Base-by-base conservation (phyloP, 2,329 filamentous ascomycete species). In the Fusarium burgessii region DNA sequence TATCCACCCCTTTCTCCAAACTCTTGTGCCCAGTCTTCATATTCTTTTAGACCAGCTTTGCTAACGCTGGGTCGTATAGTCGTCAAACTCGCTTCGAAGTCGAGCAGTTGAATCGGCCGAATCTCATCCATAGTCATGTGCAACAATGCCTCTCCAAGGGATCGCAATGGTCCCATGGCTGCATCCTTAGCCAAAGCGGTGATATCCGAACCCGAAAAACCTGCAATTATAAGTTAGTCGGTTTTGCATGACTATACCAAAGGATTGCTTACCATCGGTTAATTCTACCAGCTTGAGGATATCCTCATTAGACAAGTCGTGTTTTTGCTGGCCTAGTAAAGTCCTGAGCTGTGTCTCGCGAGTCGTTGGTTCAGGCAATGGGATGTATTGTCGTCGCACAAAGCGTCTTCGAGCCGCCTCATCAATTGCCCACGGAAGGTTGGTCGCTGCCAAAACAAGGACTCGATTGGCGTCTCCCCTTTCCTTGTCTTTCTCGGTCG, bases 141-240 rank as follows among this genome's bases (percentile, higher is more conserved):
- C 36, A 99, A 85, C 33, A 99, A 84, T 42, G 92, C 93, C 79
- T 98, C 96, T 29, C 96, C 96, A 5, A 98, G 85, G 57, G 94
- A 95, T 35, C 96, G 89, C 15, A 99, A 84, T 1, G 96, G 96
- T 0, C 96, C 95, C 96, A 99, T 99, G 5, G 96, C 96, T 12
- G 96, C 96, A 78, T 99, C 96, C 82, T 99, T 99, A 11, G 96
- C 96, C 12, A 99, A 85, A 3, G 96, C 95, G 25, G 96, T 98
- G 72, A 99, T 97, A 77, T 99, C 96, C 4, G 94, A 97, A 46
- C 96, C 96, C 12, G 94, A 98, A 82, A 97, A 99, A n/a, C 94
- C 95, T 98, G 59, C 15, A n/a, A 36, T 20, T 23, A 14, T 33
- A 27, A 41, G 33, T 74, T 27, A 74, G 58, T 33, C 47, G 17